phyloP scores from a whole-genome alignment of 805 yeast species.

The Hanseniaspora guilliermondii region DNA sequence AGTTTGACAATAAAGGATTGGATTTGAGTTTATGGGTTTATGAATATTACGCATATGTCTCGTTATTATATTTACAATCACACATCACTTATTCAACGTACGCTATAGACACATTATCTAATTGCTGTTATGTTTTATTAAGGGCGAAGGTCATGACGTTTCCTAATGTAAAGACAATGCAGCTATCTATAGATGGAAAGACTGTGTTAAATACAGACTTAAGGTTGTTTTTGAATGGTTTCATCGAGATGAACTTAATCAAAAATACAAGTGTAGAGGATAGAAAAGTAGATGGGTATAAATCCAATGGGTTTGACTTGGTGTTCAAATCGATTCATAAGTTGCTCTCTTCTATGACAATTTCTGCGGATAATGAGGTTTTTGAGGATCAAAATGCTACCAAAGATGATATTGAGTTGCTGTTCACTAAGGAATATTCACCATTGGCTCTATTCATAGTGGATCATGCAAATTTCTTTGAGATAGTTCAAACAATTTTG shows the following conservation, averaged over 20 bases:
- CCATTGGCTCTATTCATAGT: constrained; percentile 9
- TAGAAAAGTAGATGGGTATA: not conserved
- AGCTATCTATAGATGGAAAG: not conserved
- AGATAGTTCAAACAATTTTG: constrained; percentile 18
- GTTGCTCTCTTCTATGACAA: constrained; percentile 7
- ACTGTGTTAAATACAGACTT: not conserved
- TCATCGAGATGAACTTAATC: constrained; percentile 9
- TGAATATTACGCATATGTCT: constrained; percentile 4
- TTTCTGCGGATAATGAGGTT: not conserved
- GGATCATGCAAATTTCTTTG: constrained; percentile 11
- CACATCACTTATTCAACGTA: constrained; percentile 12
- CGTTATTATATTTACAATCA: constrained; percentile 2
- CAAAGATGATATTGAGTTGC: constrained; percentile 22
- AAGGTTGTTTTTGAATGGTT: constrained; percentile 3
- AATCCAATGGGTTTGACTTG: constrained; percentile 5
- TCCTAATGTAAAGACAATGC: constrained; percentile 1
- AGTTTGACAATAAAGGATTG: constrained; percentile 6
- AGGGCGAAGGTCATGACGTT: not conserved
- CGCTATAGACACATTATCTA: constrained; percentile 12
- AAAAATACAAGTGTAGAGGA: not conserved
- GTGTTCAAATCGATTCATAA: constrained; percentile 11
- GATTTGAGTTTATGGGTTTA: not conserved
- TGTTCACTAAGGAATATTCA: constrained; percentile 19
- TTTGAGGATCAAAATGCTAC: constrained; percentile 5
- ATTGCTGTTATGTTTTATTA: constrained; percentile 5